A percentile compares a stretch with the other conserved stretches of the same genome.
Conservation (phyloP, 768 basidiomycete species). For the Dioszegia hungarica region DNA sequence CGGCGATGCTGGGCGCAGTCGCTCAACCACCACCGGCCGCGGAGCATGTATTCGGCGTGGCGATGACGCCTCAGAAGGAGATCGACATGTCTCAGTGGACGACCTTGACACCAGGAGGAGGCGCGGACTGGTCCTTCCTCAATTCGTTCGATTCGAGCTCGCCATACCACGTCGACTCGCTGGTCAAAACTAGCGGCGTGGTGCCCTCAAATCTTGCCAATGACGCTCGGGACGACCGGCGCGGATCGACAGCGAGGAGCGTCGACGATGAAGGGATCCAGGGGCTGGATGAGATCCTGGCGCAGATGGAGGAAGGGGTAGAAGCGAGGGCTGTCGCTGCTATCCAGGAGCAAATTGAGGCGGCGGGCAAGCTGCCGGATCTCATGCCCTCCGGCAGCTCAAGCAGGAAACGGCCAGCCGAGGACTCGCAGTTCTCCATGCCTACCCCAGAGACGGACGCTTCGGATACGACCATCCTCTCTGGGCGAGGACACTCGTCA, state of each 20-base stretch:
- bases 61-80: constrained; percentile 34
- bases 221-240: neutral
- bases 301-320: constrained; percentile 32
- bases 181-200: neutral
- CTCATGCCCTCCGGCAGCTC: neutral
- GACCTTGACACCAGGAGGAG: constrained; percentile 29
- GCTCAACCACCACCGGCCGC: neutral
- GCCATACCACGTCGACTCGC: neutral
- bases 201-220: neutral
- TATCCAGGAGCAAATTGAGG: constrained; percentile 3
- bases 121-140: constrained; percentile 14
- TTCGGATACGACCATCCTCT: constrained; percentile 6
- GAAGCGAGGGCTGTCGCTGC: constrained; percentile 16
- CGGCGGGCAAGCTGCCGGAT: neutral
- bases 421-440: constrained; percentile 16
- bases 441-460: constrained; percentile 38
- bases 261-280: neutral
- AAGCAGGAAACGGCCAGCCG: neutral
- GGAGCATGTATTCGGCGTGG: constrained; percentile 12
- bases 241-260: constrained; percentile 2
- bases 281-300: constrained; percentile 33
- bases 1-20: neutral
- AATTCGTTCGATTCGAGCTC: neutral
- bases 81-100: constrained; percentile 32
- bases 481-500: neutral